Evolutionary conservation across 139 green algal species (phyloP).

Genomic region (Pycnococcus provasolii): DNA sequence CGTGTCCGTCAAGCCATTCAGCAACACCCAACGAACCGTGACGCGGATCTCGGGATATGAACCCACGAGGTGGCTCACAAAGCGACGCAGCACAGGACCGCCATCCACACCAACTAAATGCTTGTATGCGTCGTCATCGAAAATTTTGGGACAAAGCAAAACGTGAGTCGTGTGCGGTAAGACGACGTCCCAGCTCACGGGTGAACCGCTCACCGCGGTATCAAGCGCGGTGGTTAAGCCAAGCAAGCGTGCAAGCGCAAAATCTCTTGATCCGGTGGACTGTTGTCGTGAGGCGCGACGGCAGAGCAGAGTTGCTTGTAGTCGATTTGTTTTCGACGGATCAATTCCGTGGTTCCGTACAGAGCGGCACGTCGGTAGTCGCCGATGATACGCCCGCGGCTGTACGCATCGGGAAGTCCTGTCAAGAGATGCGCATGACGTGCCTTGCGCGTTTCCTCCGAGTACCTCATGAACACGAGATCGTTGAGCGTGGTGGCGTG

Average conservation of each 20-base stretch:
- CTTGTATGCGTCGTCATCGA: no score
- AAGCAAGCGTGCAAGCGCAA: not conserved
- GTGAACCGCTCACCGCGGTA: no score
- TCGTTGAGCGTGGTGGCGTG: slow-evolving; percentile 64
- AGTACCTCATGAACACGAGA: slow-evolving; percentile 65
- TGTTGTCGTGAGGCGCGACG: not conserved
- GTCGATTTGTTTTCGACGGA: slow-evolving; percentile 9
- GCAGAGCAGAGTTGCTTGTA: not conserved
- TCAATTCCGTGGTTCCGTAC: slow-evolving; percentile 44
- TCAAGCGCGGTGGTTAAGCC: no score
- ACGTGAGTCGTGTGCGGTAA: no score
- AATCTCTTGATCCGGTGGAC: not conserved
- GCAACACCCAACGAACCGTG: no score
- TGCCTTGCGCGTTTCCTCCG: slow-evolving; percentile 51
- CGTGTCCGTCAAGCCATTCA: no score
- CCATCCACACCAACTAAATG: no score
- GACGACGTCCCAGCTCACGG: no score
- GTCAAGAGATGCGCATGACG: slow-evolving; percentile 56
- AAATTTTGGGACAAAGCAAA: no score
- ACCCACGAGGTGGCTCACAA: no score
- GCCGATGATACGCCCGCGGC: slow-evolving; percentile 62
- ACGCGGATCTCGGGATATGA: no score
- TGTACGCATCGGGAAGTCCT: slow-evolving; percentile 60
- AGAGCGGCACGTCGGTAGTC: slow-evolving; percentile 66
- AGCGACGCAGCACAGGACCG: no score